Conservation (phyloP, 768 basidiomycete genomes). For the Mycena haematopus region DNA sequence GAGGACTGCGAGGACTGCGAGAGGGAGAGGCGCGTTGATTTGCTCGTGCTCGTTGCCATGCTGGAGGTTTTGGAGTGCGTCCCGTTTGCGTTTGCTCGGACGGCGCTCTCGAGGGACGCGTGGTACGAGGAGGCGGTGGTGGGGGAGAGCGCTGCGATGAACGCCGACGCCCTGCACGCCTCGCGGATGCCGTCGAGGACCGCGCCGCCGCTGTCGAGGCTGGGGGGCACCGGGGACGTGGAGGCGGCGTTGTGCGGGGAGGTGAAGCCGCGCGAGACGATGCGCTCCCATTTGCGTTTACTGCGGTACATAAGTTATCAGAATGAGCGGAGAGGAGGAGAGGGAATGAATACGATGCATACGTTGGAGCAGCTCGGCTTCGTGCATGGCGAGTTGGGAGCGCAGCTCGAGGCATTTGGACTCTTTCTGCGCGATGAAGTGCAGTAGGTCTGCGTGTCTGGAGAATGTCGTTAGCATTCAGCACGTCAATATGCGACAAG, state of each 20-base stretch:
- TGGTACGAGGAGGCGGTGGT: slow-evolving; percentile 19
- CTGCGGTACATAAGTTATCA: slow-evolving; percentile 37
- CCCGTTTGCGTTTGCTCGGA: slow-evolving; percentile 6
- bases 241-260: slow-evolving; percentile 24
- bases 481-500: neutral
- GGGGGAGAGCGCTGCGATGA: slow-evolving; percentile 54
- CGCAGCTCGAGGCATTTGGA: slow-evolving; percentile 83
- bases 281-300: slow-evolving; percentile 88
- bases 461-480: neutral
- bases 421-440: slow-evolving; percentile 87
- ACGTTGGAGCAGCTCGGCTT: slow-evolving; percentile 74
- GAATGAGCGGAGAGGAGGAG: neutral
- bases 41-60: slow-evolving; percentile 24
- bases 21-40: slow-evolving; percentile 46
- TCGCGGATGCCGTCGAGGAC: slow-evolving; percentile 69
- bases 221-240: slow-evolving; percentile 3
- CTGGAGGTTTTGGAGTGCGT: slow-evolving; percentile 34
- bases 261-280: slow-evolving; percentile 70
- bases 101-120: slow-evolving; percentile 8
- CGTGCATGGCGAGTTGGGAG: slow-evolving; percentile 73
- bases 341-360: slow-evolving; percentile 32
- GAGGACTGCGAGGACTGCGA: slow-evolving; percentile 58
- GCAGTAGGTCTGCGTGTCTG: slow-evolving; percentile 83
- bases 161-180: slow-evolving; percentile 65
- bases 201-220: slow-evolving; percentile 36